phyloP scores from a whole-genome alignment of 208 protist genomes.

The Polymyxa betae region DNA sequence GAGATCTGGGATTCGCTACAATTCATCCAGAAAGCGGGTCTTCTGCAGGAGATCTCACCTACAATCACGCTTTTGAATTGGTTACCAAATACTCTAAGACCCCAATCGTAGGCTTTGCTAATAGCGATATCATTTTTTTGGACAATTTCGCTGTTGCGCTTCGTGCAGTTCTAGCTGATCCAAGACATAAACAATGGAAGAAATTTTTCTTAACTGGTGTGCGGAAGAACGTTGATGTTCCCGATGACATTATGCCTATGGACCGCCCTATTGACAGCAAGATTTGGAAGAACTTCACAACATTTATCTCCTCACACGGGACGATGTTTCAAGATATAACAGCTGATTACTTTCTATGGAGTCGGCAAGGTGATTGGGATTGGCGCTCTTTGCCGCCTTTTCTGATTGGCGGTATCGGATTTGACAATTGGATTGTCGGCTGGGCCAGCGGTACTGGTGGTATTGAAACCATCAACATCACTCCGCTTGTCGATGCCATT shows the following conservation, averaged over 20 bases:
- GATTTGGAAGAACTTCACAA: not conserved
- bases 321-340: conserved; percentile 47
- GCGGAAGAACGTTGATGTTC: conserved; percentile 25
- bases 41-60: not conserved
- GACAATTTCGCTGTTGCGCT: not conserved
- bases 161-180: not conserved
- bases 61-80: conserved; percentile 28
- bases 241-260: conserved; percentile 31
- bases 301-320: not conserved
- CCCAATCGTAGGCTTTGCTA: conserved; percentile 29
- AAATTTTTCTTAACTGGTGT: not conserved
- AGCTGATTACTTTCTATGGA: conserved; percentile 43
- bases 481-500: conserved; percentile 31
- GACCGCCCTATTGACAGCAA: not conserved
- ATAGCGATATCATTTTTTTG: conserved; percentile 48
- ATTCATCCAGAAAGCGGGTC: conserved; percentile 25
- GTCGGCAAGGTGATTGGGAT: not conserved
- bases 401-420: conserved; percentile 22
- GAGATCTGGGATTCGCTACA: not conserved
- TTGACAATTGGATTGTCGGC: conserved; percentile 46
- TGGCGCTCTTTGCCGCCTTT: conserved; percentile 21
- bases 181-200: not conserved
- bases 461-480: conserved; percentile 20
- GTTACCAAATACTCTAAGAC: not conserved
- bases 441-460: not conserved